Base-by-base conservation (phyloP, 2,329 filamentous ascomycete species). In the Botryotinia convoluta region DNA sequence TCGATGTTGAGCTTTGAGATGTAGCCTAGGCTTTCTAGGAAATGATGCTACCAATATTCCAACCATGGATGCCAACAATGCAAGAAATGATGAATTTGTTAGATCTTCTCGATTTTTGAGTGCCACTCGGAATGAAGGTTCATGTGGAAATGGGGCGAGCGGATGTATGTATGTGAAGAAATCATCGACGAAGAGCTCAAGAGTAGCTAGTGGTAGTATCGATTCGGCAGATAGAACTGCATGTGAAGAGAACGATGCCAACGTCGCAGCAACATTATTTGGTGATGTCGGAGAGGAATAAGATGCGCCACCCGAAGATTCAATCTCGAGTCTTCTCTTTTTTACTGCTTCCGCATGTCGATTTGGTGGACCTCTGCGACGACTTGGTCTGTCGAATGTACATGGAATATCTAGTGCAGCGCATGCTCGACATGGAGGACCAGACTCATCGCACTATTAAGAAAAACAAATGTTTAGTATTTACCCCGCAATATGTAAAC, bases 81-180 rank as follows among this genome's bases (percentile, higher is more conserved):
- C 90, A 2, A 94, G 83, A 77, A 94, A 95, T 26, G 88, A 86
- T 16, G 88, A 87, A 76, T 89, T 90, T 10, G 85, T 87, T 70
- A 89, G 85, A 79, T 94, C 92, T 78, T 92, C 88, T 48, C 92
- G 86, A 72, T 87, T 86, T 12, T 86, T 86, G 81, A 93, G 92
- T 1, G 89, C 89, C 75, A 89, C 87, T 35, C 92, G 87, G 80
- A 95, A 94, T 6, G 91, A 92, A 0, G 92, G 91, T 79, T 94
- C 91, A 81, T 95, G 92, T 0, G 92, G 92, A 73, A 95, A 94
- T 0, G 92, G 92, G 73, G 88, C 89, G 14, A 95, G 86, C 1
- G 92, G 92, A 77, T 94, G 91, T 71, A 94, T 91, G 80, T 94
- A 94, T 29, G 91, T 93, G 82, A 94, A 95, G 85, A 93, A 95